Percentiles rank a stretch among this genome's conserved stretches.
phyloP scores from a whole-genome alignment of 805 yeast species.

The Suhomyces vadensis region DNA sequence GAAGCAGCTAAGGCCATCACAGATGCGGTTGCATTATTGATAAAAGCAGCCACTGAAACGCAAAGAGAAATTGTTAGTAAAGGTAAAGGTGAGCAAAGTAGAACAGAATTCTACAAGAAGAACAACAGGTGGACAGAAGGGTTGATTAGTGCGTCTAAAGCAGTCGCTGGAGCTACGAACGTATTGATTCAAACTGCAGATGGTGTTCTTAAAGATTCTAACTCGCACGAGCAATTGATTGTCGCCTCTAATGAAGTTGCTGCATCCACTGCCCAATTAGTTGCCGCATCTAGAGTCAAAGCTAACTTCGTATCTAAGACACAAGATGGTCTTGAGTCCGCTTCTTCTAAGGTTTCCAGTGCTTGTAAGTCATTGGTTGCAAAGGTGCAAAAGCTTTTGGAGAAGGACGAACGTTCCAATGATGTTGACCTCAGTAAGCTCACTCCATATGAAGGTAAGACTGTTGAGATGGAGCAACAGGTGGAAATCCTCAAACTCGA shows the following conservation, averaged over 20 bases:
- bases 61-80: constrained; percentile 78
- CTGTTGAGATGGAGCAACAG: constrained; percentile 90
- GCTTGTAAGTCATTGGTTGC: constrained; percentile 74
- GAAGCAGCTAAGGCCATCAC: constrained; percentile 80
- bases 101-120: constrained; percentile 78
- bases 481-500: constrained; percentile 85
- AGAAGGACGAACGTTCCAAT: constrained; percentile 35
- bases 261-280: constrained; percentile 88
- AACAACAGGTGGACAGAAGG: constrained; percentile 95
- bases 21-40: constrained; percentile 69
- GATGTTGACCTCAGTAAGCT: constrained; percentile 66
- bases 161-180: constrained; percentile 82
- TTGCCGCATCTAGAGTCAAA: constrained; percentile 87
- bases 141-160: constrained; percentile 81
- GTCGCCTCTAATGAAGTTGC: constrained; percentile 92
- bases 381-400: constrained; percentile 64
- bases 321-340: constrained; percentile 69
- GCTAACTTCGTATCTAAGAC: constrained; percentile 74
- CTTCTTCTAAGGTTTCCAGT: constrained; percentile 66
- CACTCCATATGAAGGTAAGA: constrained; percentile 77
- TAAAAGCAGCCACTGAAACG: constrained; percentile 74
- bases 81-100: constrained; percentile 64
- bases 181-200: constrained; percentile 84
- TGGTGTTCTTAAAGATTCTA: constrained; percentile 66
- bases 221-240: constrained; percentile 77